Percentiles rank a stretch among this genome's conserved stretches.
phyloP scores from a whole-genome alignment of 805 yeast species.

The Candida namnaoensis region DNA sequence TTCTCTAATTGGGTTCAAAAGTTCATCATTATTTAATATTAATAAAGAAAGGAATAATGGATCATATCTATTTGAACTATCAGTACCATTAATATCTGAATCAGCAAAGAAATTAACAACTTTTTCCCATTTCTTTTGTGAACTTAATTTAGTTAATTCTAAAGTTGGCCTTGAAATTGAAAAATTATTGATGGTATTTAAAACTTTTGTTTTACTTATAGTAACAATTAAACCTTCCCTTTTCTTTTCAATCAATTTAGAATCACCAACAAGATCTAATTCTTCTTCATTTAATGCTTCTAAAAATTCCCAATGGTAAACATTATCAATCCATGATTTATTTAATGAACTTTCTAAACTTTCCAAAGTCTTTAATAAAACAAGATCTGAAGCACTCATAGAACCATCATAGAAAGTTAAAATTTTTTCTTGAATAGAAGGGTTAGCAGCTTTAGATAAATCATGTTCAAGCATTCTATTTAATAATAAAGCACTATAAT shows the following conservation, averaged over 20 bases:
- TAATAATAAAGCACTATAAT: constrained; percentile 36
- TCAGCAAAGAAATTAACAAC: constrained; percentile 20
- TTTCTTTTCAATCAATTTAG: constrained; percentile 36
- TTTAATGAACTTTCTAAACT: constrained; percentile 45
- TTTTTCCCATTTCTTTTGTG: constrained; percentile 17
- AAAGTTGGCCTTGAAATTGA: constrained; percentile 20
- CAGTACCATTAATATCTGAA: constrained; percentile 11
- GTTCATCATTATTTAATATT: constrained; percentile 56
- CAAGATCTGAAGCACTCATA: constrained; percentile 45
- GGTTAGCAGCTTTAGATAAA: constrained; percentile 34
- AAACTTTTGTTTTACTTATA: constrained; percentile 39
- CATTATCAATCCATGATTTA: constrained; percentile 57
- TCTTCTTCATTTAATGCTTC: constrained; percentile 29
- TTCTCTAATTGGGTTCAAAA: constrained; percentile 30
- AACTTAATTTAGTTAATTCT: neutral
- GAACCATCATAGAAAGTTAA: constrained; percentile 58
- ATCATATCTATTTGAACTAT: constrained; percentile 39
- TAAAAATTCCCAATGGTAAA: constrained; percentile 59
- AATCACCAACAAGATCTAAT: constrained; percentile 36
- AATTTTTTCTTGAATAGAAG: constrained; percentile 38
- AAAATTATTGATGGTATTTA: constrained; percentile 35
- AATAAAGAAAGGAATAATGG: constrained; percentile 60
- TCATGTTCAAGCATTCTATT: constrained; percentile 42
- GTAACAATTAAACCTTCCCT: constrained; percentile 40
- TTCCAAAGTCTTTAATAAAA: constrained; percentile 48